Conservation (phyloP, 495 filamentous ascomycete species). For the Penicillium pancosmium region DNA sequence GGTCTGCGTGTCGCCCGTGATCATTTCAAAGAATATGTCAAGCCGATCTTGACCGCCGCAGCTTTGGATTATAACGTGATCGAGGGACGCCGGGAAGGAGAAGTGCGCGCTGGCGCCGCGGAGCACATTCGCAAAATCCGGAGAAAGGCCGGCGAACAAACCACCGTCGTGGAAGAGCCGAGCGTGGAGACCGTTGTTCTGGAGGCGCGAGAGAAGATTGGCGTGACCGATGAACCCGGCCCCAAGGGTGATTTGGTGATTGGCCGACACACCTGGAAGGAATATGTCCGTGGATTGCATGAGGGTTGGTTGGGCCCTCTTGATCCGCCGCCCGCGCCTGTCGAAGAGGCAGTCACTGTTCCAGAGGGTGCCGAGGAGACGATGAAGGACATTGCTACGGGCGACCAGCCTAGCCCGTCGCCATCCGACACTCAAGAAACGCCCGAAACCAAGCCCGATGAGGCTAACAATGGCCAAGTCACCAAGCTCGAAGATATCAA, state of each 20-base stretch:
- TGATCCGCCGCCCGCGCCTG: constrained; percentile 43
- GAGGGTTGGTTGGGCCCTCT: constrained; percentile 96
- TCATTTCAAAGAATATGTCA: constrained; percentile 94
- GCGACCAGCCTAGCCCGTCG: constrained; percentile 14
- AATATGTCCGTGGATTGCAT: constrained; percentile 90
- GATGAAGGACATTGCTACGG: constrained; percentile 36
- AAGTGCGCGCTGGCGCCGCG: constrained; percentile 79
- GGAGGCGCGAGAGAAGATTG: constrained; percentile 58
- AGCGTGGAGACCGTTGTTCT: constrained; percentile 57
- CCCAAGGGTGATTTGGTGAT: constrained; percentile 83
- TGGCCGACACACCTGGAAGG: constrained; percentile 94
- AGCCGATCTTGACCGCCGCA: constrained; percentile 86
- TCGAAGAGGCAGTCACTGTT: constrained; percentile 25
- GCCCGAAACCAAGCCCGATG: constrained; percentile 31
- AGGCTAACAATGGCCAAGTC: constrained; percentile 2
- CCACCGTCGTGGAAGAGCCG: constrained; percentile 38
- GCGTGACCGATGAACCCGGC: constrained; percentile 70
- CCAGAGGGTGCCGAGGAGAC: constrained; percentile 24
- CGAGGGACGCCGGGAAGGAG: constrained; percentile 86
- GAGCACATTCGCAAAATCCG: constrained; percentile 75
- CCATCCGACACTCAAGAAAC: constrained; percentile 21
- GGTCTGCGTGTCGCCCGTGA: constrained; percentile 80
- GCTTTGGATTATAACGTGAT: constrained; percentile 94
- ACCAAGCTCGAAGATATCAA: constrained; percentile 3
- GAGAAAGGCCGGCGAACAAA: constrained; percentile 55